Conservation (phyloP, 805 yeast species). For the Isabelozyma gotoi region DNA sequence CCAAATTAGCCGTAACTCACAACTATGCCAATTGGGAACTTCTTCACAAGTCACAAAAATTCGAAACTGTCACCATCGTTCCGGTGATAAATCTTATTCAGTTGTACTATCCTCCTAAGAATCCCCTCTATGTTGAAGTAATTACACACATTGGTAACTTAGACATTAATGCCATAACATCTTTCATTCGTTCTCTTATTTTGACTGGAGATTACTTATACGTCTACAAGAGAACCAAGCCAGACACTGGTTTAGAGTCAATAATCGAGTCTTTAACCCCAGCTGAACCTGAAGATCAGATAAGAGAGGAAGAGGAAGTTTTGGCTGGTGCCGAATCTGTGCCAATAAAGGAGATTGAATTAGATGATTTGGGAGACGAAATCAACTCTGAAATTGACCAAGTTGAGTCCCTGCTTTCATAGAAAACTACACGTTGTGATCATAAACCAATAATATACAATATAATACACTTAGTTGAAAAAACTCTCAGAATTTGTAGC, state of each 20-base stretch:
- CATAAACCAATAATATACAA: background rate
- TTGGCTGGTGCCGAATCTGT: slow-evolving; percentile 6
- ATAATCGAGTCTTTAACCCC: slow-evolving; percentile 3
- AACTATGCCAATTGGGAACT: slow-evolving; percentile 20
- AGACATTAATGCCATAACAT: slow-evolving; percentile 4
- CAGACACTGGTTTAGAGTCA: slow-evolving; percentile 9
- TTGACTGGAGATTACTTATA: slow-evolving; percentile 21
- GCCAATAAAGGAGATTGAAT: slow-evolving; percentile 11
- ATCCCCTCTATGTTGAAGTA: background rate
- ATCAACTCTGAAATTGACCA: slow-evolving; percentile 23
- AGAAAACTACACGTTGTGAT: too few relatives aligned
- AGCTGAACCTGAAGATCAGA: background rate
- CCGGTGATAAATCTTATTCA: slow-evolving; percentile 13
- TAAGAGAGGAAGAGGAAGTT: slow-evolving; percentile 3
- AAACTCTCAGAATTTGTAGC: too few relatives aligned
- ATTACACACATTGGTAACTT: slow-evolving; percentile 2
- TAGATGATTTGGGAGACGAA: slow-evolving; percentile 14
- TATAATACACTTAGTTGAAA: slow-evolving; percentile 1
- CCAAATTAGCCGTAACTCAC: background rate
- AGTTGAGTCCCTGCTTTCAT: slow-evolving; percentile 7
- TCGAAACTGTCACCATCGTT: slow-evolving; percentile 14
- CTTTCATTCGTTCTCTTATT: slow-evolving; percentile 18
- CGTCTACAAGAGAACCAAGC: slow-evolving; percentile 25
- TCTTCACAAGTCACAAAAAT: slow-evolving; percentile 19
- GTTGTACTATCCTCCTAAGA: slow-evolving; percentile 5